Percentiles rank a stretch among this genome's conserved stretches.
These are phyloP conservation scores for Neurospora sp. DNA, from an alignment of 2,329 filamentous ascomycete genomes.

Conservation along the genomic window DNA sequence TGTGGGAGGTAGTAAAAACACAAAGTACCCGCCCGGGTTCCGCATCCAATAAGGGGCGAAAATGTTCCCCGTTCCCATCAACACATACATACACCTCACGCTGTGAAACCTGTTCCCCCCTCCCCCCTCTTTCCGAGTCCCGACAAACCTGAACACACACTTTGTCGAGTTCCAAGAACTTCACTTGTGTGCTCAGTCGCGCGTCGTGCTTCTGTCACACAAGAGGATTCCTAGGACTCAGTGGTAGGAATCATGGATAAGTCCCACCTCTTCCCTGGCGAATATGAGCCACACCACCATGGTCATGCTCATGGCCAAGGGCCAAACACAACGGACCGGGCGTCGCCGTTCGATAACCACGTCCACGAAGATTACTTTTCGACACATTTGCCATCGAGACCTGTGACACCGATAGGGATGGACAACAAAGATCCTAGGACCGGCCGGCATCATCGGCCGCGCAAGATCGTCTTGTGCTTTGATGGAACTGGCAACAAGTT, in stretches of 20 bases:
- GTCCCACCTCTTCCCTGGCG: conserved; percentile 10
- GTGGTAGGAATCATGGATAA: conserved; percentile 13
- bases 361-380: conserved; percentile 14
- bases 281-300: background rate
- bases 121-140: background rate
- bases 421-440: conserved; percentile 1
- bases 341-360: conserved; percentile 1
- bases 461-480: conserved; percentile 50
- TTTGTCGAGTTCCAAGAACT: background rate
- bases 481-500: conserved; percentile 57
- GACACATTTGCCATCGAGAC: conserved; percentile 10
- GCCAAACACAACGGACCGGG: background rate
- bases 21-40: background rate
- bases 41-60: background rate
- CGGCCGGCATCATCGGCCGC: conserved; percentile 11
- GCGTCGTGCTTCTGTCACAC: background rate
- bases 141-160: background rate
- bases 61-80: background rate
- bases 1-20: background rate
- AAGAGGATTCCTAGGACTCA: background rate
- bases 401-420: conserved; percentile 8
- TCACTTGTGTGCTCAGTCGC: background rate
- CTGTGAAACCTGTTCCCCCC: background rate
- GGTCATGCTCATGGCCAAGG: conserved; percentile 1
- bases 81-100: background rate